Evolutionary conservation across 352 stramenopile species (phyloP), one percentile per base, ranked within the genome.

Genomic region (Globisporangium megalacanthum): DNA sequence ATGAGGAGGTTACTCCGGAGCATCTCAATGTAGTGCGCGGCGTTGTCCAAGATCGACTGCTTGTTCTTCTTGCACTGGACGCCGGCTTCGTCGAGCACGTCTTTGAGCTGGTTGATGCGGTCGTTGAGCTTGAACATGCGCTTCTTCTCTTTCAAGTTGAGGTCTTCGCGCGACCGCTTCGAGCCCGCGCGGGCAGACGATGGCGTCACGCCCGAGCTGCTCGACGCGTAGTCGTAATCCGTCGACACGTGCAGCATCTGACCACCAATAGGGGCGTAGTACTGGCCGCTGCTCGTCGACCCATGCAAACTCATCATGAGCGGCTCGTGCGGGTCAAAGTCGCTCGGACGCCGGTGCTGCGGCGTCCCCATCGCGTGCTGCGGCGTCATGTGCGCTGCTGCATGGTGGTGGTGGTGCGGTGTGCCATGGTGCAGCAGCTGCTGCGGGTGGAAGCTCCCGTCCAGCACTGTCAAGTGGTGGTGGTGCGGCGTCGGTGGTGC

Each of bases 41-140:
- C 69, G 58, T 89, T 89, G 72, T 87, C 77, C 25, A 89, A 53
- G 29, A 89, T 69, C 35, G 77, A 88, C 67, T 89, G 77, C 58
- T 89, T 89, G 69, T 88, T 88, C 69, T 88, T 89, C 69, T 89
- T 89, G n/a, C 70, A 80, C 57, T 82, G 73, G 41, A 89, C 74
- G 8, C 79, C 79, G 11, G 79, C 79, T 25, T 87, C 75, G 49
- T 85, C 72, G 36, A 85, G 62, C 57, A 86, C 57, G 5, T 73
- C 64, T 61, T 89, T 92, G 10, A 92, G 69, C 57, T 88, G 73
- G 37, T 74, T 88, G 65, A 94, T 94, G 46, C 79, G 82, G 57
- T 94, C 82, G 53, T 94, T 94, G 4, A 94, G 75, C 76, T 94
- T 94, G 59, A 90, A 92, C 83, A 94, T 92, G 64, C 83, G 81